Base-by-base conservation (phyloP, 1,284 basidiomycete species). In the Trametes sp. region DNA sequence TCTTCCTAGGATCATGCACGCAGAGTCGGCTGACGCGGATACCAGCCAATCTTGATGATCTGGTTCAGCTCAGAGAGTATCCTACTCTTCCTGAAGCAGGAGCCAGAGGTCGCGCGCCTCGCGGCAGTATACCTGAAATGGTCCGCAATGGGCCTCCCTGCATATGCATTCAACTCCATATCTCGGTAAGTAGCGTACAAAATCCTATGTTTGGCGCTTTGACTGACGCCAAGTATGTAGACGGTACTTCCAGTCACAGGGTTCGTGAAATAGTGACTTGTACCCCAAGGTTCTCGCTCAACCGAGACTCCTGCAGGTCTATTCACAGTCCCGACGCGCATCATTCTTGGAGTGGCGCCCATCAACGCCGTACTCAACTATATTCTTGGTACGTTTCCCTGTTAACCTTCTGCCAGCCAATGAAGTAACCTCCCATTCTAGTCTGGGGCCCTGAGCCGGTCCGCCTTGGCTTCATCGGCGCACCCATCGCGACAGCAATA, bases 161-260 rank as follows among this genome's bases (percentile, higher is more conserved):
- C 93, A 0, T 98, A 97, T 75, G 85, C 89, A 1, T 90, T 93
- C 74, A 93, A 93, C 69, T 80, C 80, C 61, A 82, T 91, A 57
- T 88, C 87, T 66, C 80, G 88, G 59, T 85, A 70, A 56, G 80
- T 65, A 63, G 7, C 19, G 28, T 23, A 3, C 33, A 13, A 16
- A 19, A 5, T 5, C 16, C 6, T 7, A 24, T 49, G 21, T n/a
- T 11, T 14, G 9, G 11, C 19, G 19, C n/a, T 10, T 14, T 26
- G 23, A 11, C 33, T 54, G 11, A 53, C 28, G 10, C 4, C 5
- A 28, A 10, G 5, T 14, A 29, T 28, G 14, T 55, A 91, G 90
- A 29, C 89, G 93, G 28, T 97, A 95, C 76, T 93, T 96, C 71
- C 94, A 96, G 75, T 92, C 92, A 2, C 94, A 96, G 79, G 91